Evolutionary conservation across 2,329 filamentous ascomycete species (phyloP), one percentile per base, ranked within the genome.

Genomic region (Pseudogymnoascus sp.): DNA sequence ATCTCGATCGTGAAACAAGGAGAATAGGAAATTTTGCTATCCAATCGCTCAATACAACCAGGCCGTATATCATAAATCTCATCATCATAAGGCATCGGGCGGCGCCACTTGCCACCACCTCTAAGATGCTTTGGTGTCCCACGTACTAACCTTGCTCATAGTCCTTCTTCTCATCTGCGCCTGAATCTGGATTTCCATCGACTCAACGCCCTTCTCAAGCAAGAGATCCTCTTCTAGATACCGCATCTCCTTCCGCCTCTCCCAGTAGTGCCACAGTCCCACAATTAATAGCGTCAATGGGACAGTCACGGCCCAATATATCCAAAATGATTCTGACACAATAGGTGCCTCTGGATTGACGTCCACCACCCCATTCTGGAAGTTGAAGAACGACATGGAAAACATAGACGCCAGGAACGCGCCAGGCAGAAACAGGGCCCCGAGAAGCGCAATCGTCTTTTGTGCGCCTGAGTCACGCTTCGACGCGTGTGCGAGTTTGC

Each of bases 361-460:
- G 23, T 28, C 62, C 18, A 38, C 40, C n/a, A 37, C 38, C 2
- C 59, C 60, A 41, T 62, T 45, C 40, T 80, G 80, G 67, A 86
- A 87, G 73, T 87, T 80, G 75, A 88, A 88, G 71, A 88, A 88
- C 0, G 83, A 83, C 83, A 87, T 88, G 75, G 80, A 82, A 67
- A 88, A 88, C 23, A 88, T 76, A 0, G 85, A 87, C 7, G 85
- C 80, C 16, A 88, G 77, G 66, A 82, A 86, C 0, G 84, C 86
- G 1, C 84, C 84, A 0, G 85, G 85, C 5, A 88, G 75, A 68
- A 88, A 88, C 41, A 88, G 75, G 41, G 84, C 83, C 28, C 85
- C 85, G 62, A 88, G 80, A 0, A 88, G 78, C 0, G 84, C 86
- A 40, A 88, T 77, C 0, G 83, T 85, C 75, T 87, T 88, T 84